phyloP scores from a whole-genome alignment of 306 rosid species.

The Vigna hirtella region DNA sequence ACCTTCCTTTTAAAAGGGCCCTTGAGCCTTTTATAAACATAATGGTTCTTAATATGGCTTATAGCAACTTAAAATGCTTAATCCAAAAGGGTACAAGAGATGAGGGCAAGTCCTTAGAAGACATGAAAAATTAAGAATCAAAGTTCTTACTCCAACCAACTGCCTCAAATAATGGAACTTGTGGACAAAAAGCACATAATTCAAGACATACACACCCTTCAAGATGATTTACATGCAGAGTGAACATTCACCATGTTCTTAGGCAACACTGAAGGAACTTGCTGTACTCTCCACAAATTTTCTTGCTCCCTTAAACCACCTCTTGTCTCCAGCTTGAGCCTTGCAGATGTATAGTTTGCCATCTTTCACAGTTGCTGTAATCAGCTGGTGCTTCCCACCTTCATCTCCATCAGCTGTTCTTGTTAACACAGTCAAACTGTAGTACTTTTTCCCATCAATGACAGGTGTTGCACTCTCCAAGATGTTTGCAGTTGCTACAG shows the following conservation, averaged over 20 bases:
- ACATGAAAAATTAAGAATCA: conserved; percentile 43
- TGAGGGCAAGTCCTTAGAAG: conserved; percentile 4
- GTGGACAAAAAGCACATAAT: conserved; percentile 44
- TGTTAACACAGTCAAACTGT: conserved; percentile 76
- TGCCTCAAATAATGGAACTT: conserved; percentile 47
- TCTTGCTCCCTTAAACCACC: conserved; percentile 99
- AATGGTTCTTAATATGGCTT: conserved; percentile 27
- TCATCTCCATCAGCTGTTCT: conserved; percentile 99
- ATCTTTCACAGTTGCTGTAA: conserved; percentile 78
- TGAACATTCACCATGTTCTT: conserved; percentile 36
- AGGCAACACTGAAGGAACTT: conserved; percentile 90
- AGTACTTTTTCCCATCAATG: conserved; percentile 65
- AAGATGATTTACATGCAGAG: conserved; percentile 64
- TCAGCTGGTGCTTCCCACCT: conserved; percentile 94
- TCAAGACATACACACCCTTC: conserved; percentile 45
- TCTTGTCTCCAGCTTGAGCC: conserved; percentile 99
- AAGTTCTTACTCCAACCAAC: conserved; percentile 56
- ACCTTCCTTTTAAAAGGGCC: background rate
- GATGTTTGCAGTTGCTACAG: conserved; percentile 86
- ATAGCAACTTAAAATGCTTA: conserved; percentile 21
- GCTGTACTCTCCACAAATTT: conserved; percentile 79
- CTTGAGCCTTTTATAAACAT: background rate
- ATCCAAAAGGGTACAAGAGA: background rate
- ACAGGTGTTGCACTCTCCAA: conserved; percentile 58
- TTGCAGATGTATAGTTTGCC: conserved; percentile 94